These are phyloP conservation scores for Actinomucor elegans DNA, from an alignment of 371 early-diverging fungal species.

Conservation along the genomic window DNA sequence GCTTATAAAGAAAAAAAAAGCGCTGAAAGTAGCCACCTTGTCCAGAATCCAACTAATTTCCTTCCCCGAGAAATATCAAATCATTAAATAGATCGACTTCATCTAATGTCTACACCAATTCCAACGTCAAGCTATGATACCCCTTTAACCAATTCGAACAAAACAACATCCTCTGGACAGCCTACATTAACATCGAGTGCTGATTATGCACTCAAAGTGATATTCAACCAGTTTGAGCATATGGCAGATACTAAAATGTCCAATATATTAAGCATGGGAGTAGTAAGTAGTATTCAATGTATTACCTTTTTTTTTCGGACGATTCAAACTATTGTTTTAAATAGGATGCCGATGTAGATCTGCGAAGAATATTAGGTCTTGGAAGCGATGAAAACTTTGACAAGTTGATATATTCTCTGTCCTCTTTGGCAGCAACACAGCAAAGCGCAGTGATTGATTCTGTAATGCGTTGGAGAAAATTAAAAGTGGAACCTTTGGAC, in stretches of 20 bases:
- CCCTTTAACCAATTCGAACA: not conserved
- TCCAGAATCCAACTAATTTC: not conserved
- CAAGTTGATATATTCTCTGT: slow-evolving; percentile 74
- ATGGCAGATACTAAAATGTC: slow-evolving; percentile 46
- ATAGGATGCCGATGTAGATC: slow-evolving; percentile 67
- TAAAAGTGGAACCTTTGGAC: slow-evolving; percentile 69
- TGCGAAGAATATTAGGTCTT: slow-evolving; percentile 61
- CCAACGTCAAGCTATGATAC: not conserved
- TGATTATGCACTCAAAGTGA: slow-evolving; percentile 48
- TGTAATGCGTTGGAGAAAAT: slow-evolving; percentile 88
- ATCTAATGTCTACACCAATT: not conserved
- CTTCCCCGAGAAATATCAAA: not conserved
- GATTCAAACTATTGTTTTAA: not conserved
- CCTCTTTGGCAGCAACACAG: slow-evolving; percentile 80
- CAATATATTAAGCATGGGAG: slow-evolving; percentile 35
- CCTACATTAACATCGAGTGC: slow-evolving; percentile 32
- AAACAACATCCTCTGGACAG: not conserved
- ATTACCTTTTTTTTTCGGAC: not conserved
- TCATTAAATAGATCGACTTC: not conserved
- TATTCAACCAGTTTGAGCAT: slow-evolving; percentile 46
- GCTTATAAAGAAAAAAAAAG: not conserved
- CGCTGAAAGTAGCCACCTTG: too few species aligned
- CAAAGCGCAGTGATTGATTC: slow-evolving; percentile 89
- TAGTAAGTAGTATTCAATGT: slow-evolving; percentile 28
- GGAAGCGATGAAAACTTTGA: slow-evolving; percentile 83